A percentile compares a stretch with the other conserved stretches of the same genome.
These are phyloP conservation scores for Penicillium macrosclerotiorum DNA, from an alignment of 495 filamentous ascomycete species.

Conservation along the genomic window DNA sequence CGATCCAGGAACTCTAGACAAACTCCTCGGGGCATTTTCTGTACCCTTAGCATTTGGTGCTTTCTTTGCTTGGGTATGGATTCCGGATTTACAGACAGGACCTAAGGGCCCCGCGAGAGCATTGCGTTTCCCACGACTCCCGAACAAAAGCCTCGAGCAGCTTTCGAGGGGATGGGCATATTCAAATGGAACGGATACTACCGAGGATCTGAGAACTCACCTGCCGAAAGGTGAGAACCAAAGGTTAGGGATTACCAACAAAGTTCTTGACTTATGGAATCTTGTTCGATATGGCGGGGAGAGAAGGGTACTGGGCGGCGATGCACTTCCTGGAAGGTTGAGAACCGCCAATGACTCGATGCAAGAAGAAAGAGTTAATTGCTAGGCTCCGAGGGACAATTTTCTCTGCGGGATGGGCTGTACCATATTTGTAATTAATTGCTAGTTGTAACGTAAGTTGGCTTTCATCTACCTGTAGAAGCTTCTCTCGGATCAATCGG, in stretches of 20 bases:
- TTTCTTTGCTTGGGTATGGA: slow-evolving; percentile 5
- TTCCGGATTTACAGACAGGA: background rate
- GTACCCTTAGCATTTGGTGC: background rate
- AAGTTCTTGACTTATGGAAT: background rate
- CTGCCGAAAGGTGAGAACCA: slow-evolving; percentile 3
- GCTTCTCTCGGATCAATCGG: no score
- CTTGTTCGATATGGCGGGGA: background rate
- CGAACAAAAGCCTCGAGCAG: slow-evolving; percentile 1
- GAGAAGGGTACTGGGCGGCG: background rate
- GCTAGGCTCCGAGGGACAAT: no score
- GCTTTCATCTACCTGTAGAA: no score
- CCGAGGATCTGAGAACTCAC: background rate
- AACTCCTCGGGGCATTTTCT: slow-evolving; percentile 1
- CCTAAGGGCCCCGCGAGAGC: background rate
- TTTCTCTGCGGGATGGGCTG: no score
- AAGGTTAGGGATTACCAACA: background rate
- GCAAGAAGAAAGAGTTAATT: no score
- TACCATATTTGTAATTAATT: no score
- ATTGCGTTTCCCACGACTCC: background rate
- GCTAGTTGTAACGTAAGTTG: no score
- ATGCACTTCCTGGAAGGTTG: background rate
- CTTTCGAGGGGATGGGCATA: background rate
- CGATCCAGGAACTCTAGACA: background rate
- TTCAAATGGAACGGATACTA: background rate
- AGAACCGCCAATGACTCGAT: background rate